Percentiles rank a stretch among this genome's conserved stretches.
Evolutionary conservation across 257 asterid genomes (phyloP).

Genomic region (Perilla frutescens): DNA sequence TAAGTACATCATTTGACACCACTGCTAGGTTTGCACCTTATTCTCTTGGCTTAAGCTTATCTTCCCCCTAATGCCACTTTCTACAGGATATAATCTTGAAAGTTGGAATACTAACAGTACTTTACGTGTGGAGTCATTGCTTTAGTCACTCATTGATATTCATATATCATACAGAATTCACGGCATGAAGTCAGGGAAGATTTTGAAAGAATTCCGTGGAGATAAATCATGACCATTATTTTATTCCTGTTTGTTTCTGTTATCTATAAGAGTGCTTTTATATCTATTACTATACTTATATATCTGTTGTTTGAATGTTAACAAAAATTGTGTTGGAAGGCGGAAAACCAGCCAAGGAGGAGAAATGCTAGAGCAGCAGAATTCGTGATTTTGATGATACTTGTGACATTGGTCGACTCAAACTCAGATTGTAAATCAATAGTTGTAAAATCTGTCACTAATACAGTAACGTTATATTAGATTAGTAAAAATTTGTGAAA

Average conservation of each 20-base stretch:
- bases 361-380: conserved; percentile 55
- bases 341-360: conserved; percentile 41
- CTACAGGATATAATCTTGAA: background rate
- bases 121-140: background rate
- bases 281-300: background rate
- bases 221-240: too few species aligned
- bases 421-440: too few species aligned
- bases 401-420: background rate
- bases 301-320: conserved; percentile 17
- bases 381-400: conserved; percentile 45
- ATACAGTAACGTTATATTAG: too few species aligned
- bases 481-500: too few species aligned
- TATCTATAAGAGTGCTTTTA: background rate
- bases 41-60: background rate
- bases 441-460: too few species aligned
- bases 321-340: background rate
- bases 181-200: conserved; percentile 91
- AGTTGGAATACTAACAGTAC: conserved; percentile 11
- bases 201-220: conserved; percentile 96
- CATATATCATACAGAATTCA: conserved; percentile 64
- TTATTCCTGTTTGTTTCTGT: background rate
- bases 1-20: conserved; percentile 94
- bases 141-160: conserved; percentile 17
- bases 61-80: background rate
- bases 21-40: conserved; percentile 76